Evolutionary conservation across 1,139 yeast genomes (phyloP), one percentile per base, ranked within the genome.

Genomic region (Maudiozyma humilis): DNA sequence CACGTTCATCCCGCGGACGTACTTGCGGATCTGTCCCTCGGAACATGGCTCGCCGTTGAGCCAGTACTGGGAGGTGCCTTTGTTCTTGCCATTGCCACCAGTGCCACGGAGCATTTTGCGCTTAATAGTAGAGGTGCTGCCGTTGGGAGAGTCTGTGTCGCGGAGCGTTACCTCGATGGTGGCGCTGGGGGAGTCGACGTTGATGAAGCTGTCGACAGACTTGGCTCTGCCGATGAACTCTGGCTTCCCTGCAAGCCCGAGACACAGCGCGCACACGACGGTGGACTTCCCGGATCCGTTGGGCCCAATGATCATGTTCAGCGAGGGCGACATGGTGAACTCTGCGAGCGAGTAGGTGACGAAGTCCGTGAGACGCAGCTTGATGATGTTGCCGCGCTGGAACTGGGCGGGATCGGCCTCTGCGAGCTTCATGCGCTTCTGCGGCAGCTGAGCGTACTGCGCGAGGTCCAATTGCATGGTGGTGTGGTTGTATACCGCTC

Each of bases 211-310:
- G 33, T 71, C 71, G 2, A 76, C 63, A 44, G 73, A 75, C 40
- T 76, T 79, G 45, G 85, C 85, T 42, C 96, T 76, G n/a, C 93
- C 94, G 50, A 89, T 76, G 38, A 81, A 69, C 31, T 80, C 86
- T 5, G 89, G 76, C 48, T 75, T 78, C 2, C 97, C 97, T 1
- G 83, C 93, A 14, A 93, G 68, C 0, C 96, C 96, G 34, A 93
- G 69, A 62, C 96, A 91, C 1, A 91, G 78, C 0, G 97, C 97
- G 47, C 96, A 87, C 5, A 91, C 95, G 54, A 91, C 76, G 0
- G 98, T 87, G 40, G 93, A 81, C 60, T 93, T 93, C 5, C 99
- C 99, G 0, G 96, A 79, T 33, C 99, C 99, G 60, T 93, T 93
- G 5, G 98, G 97, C 0, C 97, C 98, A 44, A 91, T 84, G 47